A percentile compares a stretch with the other conserved stretches of the same genome.
These are phyloP conservation scores for Talaromyces amestolkiae DNA, from an alignment of 2,329 filamentous ascomycete species.

Conservation along the genomic window DNA sequence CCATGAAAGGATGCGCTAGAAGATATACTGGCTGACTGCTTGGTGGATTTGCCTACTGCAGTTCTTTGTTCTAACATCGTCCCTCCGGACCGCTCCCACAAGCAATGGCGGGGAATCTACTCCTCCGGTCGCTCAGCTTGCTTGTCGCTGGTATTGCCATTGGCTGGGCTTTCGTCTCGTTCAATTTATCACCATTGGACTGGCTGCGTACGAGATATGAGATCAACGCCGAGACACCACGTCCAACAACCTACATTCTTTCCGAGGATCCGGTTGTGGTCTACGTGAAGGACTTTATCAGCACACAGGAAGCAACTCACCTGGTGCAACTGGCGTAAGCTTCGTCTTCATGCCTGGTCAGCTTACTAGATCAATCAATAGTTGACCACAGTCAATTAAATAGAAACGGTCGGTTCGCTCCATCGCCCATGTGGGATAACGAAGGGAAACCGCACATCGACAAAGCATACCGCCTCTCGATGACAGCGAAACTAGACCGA, in stretches of 20 bases:
- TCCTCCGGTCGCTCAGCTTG: conserved; percentile 6
- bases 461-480: conserved; percentile 33
- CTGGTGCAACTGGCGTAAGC: conserved; percentile 54
- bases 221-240: not conserved
- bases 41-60: not conserved
- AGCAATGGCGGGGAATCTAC: conserved; percentile 1
- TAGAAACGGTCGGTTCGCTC: conserved; percentile 46
- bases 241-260: conserved; percentile 5
- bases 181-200: not conserved
- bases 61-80: not conserved
- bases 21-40: not conserved
- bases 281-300: conserved; percentile 55
- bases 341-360: not conserved
- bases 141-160: conserved; percentile 9
- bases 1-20: not conserved
- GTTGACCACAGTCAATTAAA: not conserved
- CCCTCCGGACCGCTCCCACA: not conserved
- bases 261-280: conserved; percentile 54
- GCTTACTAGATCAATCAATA: not conserved
- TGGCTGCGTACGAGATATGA: conserved; percentile 1
- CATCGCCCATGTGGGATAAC: conserved; percentile 32
- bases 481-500: conserved; percentile 17
- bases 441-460: conserved; percentile 18
- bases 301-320: conserved; percentile 45
- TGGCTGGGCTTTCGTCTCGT: not conserved